phyloP scores from a whole-genome alignment of 2,329 filamentous ascomycete genomes.

The Cladobotryum protrusum region DNA sequence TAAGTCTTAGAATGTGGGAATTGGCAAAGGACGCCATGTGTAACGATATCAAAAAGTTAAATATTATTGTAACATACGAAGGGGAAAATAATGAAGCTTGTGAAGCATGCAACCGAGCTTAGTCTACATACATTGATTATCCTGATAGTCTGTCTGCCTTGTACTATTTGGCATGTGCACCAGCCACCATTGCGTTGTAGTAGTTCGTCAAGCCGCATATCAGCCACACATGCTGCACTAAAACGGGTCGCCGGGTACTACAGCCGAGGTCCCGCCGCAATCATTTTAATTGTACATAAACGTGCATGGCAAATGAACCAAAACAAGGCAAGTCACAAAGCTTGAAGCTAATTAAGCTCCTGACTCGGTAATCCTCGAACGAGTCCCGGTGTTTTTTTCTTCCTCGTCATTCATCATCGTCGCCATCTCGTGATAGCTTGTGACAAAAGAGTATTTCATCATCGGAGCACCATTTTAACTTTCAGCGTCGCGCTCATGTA shows the following conservation, averaged over 20 bases:
- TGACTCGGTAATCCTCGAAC: too few relatives aligned
- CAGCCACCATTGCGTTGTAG: not conserved
- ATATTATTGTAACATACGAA: constrained; percentile 1
- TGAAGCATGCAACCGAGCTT: not conserved
- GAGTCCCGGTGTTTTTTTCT: too few relatives aligned
- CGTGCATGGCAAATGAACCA: not conserved
- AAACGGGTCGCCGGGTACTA: too few relatives aligned
- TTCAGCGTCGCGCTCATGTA: constrained; percentile 11
- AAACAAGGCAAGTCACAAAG: too few relatives aligned
- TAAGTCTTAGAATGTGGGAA: constrained; percentile 1
- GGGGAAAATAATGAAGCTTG: constrained; percentile 1
- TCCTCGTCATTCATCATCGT: not conserved
- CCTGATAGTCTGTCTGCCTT: not conserved
- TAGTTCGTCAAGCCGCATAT: too few relatives aligned
- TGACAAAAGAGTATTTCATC: constrained; percentile 1
- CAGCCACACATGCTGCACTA: not conserved
- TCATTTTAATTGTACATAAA: not conserved
- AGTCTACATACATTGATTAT: not conserved
- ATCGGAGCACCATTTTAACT: not conserved
- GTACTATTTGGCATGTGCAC: not conserved
- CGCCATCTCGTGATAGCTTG: not conserved
- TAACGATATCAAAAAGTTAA: constrained; percentile 13
- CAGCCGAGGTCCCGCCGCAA: not conserved
- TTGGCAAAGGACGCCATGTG: constrained; percentile 3
- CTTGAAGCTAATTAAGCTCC: too few relatives aligned